phyloP scores from a whole-genome alignment of 2,329 filamentous ascomycete genomes.

The Neofusicoccum parvum region DNA sequence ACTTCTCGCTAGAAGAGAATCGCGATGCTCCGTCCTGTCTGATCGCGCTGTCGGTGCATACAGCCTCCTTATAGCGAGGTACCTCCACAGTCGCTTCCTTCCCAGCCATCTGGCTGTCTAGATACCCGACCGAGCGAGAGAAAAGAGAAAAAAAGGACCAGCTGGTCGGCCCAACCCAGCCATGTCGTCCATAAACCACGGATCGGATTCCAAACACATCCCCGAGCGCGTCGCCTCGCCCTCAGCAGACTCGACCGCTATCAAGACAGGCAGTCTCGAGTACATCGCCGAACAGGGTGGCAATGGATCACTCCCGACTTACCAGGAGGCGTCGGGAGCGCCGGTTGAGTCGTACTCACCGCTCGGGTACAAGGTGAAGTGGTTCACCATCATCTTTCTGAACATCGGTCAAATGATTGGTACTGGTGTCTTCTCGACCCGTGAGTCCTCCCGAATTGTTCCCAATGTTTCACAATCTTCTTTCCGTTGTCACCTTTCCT shows the following conservation, averaged over 20 bases:
- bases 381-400: conserved; percentile 59
- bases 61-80: too few species aligned
- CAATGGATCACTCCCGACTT: conserved; percentile 55
- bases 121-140: not conserved
- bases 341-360: conserved; percentile 63
- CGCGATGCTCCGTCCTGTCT: not conserved
- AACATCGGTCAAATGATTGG: conserved; percentile 67
- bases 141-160: not conserved
- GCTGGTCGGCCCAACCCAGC: not conserved
- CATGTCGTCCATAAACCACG: not conserved
- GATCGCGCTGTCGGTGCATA: not conserved
- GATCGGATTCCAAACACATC: conserved; percentile 2
- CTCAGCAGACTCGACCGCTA: not conserved
- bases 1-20: not conserved
- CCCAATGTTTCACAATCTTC: too few species aligned
- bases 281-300: conserved; percentile 48
- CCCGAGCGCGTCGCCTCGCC: conserved; percentile 12
- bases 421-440: conserved; percentile 66
- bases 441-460: conserved; percentile 43
- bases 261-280: conserved; percentile 45
- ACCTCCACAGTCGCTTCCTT: too few species aligned
- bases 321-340: conserved; percentile 64
- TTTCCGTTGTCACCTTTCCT: not conserved
- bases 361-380: conserved; percentile 61
- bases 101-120: too few species aligned